A percentile compares a stretch with the other conserved stretches of the same genome.
These are phyloP conservation scores for Phytophthora pistaciae DNA, from an alignment of 352 stramenopile species.

Conservation along the genomic window DNA sequence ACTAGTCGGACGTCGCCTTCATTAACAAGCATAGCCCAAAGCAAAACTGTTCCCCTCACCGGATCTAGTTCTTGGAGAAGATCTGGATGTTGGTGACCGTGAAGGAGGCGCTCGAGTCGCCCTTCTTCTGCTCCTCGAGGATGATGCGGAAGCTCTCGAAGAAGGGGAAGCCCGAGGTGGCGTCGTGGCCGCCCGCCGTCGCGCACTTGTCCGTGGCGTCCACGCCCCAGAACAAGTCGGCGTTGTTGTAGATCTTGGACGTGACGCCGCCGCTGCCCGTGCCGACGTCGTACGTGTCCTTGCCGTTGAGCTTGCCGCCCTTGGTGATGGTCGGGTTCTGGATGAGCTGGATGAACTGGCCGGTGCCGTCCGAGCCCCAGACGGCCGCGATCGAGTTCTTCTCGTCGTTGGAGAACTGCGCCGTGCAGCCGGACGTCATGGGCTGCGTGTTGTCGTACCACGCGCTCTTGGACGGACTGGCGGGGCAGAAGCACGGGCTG, in stretches of 20 bases:
- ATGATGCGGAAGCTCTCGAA: conserved; percentile 82
- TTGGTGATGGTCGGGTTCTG: conserved; percentile 76
- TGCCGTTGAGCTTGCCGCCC: conserved; percentile 60
- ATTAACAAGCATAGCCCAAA: background rate
- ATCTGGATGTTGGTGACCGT: conserved; percentile 82
- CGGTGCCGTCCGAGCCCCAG: conserved; percentile 65
- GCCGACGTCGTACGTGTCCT: conserved; percentile 69
- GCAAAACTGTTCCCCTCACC: background rate
- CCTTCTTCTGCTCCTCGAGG: conserved; percentile 82
- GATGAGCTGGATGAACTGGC: conserved; percentile 77
- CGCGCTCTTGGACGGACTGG: conserved; percentile 49
- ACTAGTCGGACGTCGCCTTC: background rate
- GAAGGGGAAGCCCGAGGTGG: conserved; percentile 76
- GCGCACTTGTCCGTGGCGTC: conserved; percentile 52
- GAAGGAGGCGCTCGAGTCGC: conserved; percentile 70
- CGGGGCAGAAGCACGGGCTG: conserved; percentile 66
- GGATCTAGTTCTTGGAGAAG: conserved; percentile 67
- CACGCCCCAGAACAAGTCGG: conserved; percentile 73
- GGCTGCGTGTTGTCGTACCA: conserved; percentile 70
- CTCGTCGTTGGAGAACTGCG: conserved; percentile 67
- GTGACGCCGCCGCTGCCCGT: conserved; percentile 53
- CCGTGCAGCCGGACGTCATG: conserved; percentile 74
- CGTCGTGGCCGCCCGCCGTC: conserved; percentile 59
- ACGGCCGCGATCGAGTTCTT: conserved; percentile 77
- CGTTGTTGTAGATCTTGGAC: conserved; percentile 86